Evolutionary conservation across 2,329 filamentous ascomycete species (phyloP), one percentile per base, ranked within the genome.

Genomic region (Teratosphaeria zuluensis): DNA sequence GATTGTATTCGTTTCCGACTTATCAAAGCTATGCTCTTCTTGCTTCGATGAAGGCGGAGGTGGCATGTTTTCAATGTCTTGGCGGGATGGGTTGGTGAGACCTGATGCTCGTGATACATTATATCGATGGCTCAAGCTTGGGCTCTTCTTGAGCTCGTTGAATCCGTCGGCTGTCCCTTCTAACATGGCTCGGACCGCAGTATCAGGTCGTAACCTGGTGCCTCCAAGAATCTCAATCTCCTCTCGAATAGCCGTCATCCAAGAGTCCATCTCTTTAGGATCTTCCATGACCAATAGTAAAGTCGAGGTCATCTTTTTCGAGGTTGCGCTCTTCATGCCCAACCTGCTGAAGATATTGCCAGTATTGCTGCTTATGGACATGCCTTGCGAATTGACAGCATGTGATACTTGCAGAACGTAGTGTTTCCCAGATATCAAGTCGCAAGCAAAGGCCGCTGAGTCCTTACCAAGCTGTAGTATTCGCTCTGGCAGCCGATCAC

Each of bases 391-490:
- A 55, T 85, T 84, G 58, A 84, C 83, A 8, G 79, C 76, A 38
- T 89, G 86, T 2, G 84, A 86, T 24, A 92, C 83, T 64, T 90
- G 88, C 14, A 92, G 72, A 5, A 92, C 89, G 84, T 88, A 92
- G 67, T 91, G 88, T 61, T 84, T 84, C 5, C 89, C 89, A 2
- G 88, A 87, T 58, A 92, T 90, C 14, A 88, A 78, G 69, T 94
- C 89, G 64, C 85, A 90, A 1, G 86, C 89, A 71, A 90, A 92
- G 4, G 88, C 89, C 11, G 87, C 88, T 2, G 89, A 92, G 54
- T 88, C 82, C 62, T 84, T 85, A n/a, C 84, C 83, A 3, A 94
- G 76, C 54, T 86, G 84, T 59, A 92, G 75, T 35, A 88, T 78
- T 71, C 86, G 89, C 70, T 94, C 89, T 0, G 89, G 89, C 11